Evolutionary conservation across 2,329 filamentous ascomycete species (phyloP), one percentile per base, ranked within the genome.

Genomic region (Pestalotiopsis sp.): DNA sequence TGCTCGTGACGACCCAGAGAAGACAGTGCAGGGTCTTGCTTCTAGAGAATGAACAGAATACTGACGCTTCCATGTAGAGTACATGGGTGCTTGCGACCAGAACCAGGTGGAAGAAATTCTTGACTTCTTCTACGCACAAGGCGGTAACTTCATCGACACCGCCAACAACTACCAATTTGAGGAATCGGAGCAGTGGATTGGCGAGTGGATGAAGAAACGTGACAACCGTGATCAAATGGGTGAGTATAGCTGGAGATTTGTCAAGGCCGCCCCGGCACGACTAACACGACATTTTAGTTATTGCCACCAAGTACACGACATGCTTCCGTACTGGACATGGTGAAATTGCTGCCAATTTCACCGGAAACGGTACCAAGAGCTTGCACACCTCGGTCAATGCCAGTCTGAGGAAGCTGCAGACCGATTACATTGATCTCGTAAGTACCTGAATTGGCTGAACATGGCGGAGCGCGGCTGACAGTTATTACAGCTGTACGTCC

Each of bases 141-240:
- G 86, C 68, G 91, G 92, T 27, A 93, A 93, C 80, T 93, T 93
- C 78, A 90, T 93, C 75, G 92, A 93, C 77, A 92, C 90, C 0
- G 75, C 90, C 69, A 91, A 89, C 80, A 90, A 90, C 77, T 93
- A 93, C 79, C 90, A 92, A 73, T 80, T 83, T 67, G 83, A 83
- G 69, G 84, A 92, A 77, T 88, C 87, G 1, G 91, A 93, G 78
- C 78, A 75, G 66, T 91, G 90, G 87, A 82, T 93, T 68, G 91
- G 91, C 45, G 89, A 91, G 72, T 93, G 91, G 90, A 91, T 92
- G 88, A 83, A 84, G 73, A 85, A 85, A 70, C 86, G 89, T 11
- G 83, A 85, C n/a, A 87, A 87, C 69, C 86, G 92, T 27, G 90
- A 92, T 72, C 83, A 92, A 75, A 87, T 93, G 78, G 83, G 85